Evolutionary conservation across 345 rosid genomes (phyloP).

Genomic region (Eucalyptus dawsonii): DNA sequence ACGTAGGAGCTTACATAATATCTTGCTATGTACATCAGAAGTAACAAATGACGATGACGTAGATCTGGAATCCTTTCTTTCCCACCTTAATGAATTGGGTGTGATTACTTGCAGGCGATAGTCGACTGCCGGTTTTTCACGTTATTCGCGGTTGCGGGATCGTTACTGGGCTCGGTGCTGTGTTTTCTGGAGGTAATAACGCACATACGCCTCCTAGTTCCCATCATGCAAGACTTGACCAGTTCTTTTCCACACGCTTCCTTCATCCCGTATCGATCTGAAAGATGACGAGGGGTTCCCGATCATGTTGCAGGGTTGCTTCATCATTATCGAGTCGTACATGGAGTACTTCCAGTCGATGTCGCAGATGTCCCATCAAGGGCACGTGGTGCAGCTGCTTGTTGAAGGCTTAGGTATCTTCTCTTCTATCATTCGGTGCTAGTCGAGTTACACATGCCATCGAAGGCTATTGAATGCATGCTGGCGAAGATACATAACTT

Average conservation of each 20-base stretch:
- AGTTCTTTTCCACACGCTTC: neutral
- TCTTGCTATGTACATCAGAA: neutral
- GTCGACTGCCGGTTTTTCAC: conserved; percentile 64
- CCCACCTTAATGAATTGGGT: neutral
- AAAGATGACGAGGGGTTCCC: neutral
- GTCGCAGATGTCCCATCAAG: conserved; percentile 18
- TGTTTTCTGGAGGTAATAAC: conserved; percentile 57
- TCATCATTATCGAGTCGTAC: conserved; percentile 27
- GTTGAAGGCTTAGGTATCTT: conserved; percentile 60
- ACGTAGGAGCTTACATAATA: neutral
- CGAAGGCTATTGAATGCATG: neutral
- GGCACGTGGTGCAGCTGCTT: conserved; percentile 24
- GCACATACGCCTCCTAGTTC: neutral
- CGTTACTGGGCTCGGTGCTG: conserved; percentile 49
- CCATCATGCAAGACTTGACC: neutral
- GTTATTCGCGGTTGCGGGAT: conserved; percentile 52
- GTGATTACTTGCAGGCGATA: conserved; percentile 25
- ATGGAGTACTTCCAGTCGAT: conserved; percentile 22
- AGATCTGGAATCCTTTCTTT: neutral
- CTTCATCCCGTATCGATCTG: neutral
- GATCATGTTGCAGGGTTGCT: conserved; percentile 37
- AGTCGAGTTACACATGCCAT: neutral
- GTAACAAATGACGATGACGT: neutral
- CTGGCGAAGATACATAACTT: neutral
- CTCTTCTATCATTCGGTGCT: neutral